Conservation (phyloP, 2,329 filamentous ascomycete species). For the Fusarium pseudoanthophilum region DNA sequence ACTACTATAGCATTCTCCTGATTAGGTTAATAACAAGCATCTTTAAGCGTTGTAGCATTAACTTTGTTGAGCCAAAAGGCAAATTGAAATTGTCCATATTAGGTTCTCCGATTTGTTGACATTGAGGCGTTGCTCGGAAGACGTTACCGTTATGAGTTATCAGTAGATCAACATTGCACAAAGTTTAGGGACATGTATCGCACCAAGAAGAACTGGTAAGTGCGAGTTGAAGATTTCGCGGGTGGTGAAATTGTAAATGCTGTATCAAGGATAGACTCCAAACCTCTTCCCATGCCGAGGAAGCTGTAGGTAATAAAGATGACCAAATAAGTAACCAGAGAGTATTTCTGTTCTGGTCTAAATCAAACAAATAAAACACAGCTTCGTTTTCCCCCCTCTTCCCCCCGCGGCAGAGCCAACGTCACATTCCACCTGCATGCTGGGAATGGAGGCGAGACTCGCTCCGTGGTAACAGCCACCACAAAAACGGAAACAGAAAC, state of each 20-base stretch:
- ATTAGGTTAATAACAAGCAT: constrained; percentile 31
- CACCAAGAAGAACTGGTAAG: not conserved
- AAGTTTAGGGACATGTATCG: not conserved
- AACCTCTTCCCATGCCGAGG: constrained; percentile 1
- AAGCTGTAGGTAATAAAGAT: constrained; percentile 7
- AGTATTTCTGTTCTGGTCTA: constrained; percentile 9
- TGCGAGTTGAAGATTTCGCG: constrained; percentile 1
- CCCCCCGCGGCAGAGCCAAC: not conserved
- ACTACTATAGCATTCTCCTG: constrained; percentile 26
- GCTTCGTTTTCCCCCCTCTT: not conserved
- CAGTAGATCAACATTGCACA: not conserved
- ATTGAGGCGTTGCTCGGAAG: not conserved
- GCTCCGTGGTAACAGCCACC: constrained; percentile 10
- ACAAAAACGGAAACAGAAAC: constrained; percentile 3
- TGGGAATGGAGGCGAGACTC: not conserved
- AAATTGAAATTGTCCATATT: not conserved
- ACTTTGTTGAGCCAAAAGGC: not conserved
- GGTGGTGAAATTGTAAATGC: constrained; percentile 30
- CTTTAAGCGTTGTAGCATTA: constrained; percentile 15
- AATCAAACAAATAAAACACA: constrained; percentile 11
- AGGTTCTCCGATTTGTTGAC: not conserved
- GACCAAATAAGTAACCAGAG: constrained; percentile 19
- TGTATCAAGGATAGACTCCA: constrained; percentile 36
- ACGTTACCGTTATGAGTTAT: not conserved
- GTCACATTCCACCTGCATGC: constrained; percentile 8